Percentiles rank a stretch among this genome's conserved stretches.
These are phyloP conservation scores for Bonia amplexicaulis DNA, from an alignment of 176 grass and related monocot species.

Conservation along the genomic window DNA sequence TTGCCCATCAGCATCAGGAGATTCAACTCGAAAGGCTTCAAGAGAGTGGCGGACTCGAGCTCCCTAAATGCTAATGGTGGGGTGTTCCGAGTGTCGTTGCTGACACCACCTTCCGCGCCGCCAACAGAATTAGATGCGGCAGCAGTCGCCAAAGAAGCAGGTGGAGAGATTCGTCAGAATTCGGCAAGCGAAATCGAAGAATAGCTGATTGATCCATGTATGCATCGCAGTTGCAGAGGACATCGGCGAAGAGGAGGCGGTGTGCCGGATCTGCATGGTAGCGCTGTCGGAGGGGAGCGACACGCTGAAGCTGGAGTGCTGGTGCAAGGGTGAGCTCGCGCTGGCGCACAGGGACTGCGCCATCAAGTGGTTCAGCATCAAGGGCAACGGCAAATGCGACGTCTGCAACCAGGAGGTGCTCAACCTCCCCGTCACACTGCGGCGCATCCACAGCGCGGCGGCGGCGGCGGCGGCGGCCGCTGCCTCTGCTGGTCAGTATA, in stretches of 20 bases:
- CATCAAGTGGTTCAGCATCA: conserved; percentile 73
- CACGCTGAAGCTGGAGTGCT: conserved; percentile 63
- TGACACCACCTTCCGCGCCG: neutral
- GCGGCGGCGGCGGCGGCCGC: neutral
- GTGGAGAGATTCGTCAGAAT: too few relatives aligned
- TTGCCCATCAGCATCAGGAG: conserved; percentile 27
- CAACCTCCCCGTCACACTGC: conserved; percentile 68
- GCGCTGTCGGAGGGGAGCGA: conserved; percentile 34
- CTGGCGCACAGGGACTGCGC: conserved; percentile 60
- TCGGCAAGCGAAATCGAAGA: neutral
- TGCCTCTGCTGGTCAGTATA: neutral
- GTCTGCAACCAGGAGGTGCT: conserved; percentile 59
- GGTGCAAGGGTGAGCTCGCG: conserved; percentile 68
- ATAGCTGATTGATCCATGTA: neutral
- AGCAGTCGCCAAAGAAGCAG: neutral
- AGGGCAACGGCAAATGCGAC: conserved; percentile 63
- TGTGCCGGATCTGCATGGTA: conserved; percentile 70
- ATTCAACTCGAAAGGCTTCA: neutral
- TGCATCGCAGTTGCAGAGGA: neutral
- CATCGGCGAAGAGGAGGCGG: conserved; percentile 47
- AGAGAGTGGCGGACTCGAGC: conserved; percentile 36
- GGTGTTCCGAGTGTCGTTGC: neutral
- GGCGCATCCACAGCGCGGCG: neutral
- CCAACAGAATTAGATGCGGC: neutral
- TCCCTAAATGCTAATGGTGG: neutral